Evolutionary conservation across 139 green algal genomes (phyloP).

Genomic region (Coccomyxa sp.): DNA sequence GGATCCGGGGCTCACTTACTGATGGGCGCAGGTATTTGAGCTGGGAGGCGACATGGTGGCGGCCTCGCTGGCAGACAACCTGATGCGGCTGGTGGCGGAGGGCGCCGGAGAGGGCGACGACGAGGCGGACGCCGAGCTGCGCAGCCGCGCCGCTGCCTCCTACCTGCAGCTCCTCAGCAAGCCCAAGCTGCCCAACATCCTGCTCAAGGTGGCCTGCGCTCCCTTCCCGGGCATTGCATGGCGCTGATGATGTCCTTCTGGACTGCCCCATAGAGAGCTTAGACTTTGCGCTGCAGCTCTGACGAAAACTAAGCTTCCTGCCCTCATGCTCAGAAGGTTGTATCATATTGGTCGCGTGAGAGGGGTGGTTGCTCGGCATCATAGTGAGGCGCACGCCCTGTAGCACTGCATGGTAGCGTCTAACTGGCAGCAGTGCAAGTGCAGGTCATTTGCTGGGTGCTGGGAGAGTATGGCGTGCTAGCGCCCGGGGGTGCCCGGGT

Average conservation of each 20-base stretch:
- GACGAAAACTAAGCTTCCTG: too few relatives aligned
- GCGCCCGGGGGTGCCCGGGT: conserved; percentile 22
- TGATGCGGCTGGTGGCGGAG: conserved; percentile 88
- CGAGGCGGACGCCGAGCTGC: conserved; percentile 34
- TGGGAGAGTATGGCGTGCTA: conserved; percentile 87
- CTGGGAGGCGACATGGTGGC: conserved; percentile 79
- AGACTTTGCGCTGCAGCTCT: too few relatives aligned
- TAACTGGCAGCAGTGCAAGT: neutral
- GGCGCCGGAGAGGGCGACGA: conserved; percentile 51
- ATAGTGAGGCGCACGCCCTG: too few relatives aligned
- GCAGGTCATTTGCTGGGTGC: conserved; percentile 82
- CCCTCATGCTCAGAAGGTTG: too few relatives aligned
- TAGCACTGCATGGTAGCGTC: too few relatives aligned
- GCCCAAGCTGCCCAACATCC: conserved; percentile 64
- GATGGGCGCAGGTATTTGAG: conserved; percentile 83
- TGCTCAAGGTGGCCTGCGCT: conserved; percentile 68
- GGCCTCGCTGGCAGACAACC: conserved; percentile 59
- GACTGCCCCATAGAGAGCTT: too few relatives aligned
- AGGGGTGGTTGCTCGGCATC: too few relatives aligned
- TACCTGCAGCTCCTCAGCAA: conserved; percentile 65
- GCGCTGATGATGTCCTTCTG: too few relatives aligned
- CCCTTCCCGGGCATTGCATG: too few relatives aligned
- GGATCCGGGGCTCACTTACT: too few relatives aligned
- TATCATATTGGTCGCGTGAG: too few relatives aligned
- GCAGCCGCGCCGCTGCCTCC: conserved; percentile 36